Evolutionary conservation across 257 asterid species (phyloP), one percentile per base, ranked within the genome.

Genomic region (Mitragyna speciosa): DNA sequence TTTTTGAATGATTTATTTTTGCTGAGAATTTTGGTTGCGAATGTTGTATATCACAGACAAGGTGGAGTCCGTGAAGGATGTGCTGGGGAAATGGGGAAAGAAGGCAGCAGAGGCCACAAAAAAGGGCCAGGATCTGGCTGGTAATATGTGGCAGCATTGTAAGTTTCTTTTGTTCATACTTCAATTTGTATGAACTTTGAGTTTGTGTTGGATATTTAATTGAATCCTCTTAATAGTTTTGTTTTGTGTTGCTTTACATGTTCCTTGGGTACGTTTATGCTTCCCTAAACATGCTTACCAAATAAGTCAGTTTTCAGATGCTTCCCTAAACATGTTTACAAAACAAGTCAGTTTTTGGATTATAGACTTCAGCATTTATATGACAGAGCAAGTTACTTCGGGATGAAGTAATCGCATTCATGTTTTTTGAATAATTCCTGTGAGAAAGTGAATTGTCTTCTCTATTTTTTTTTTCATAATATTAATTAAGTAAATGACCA

Each of bases 111-210:
- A 95, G 80, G 94, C 97, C 61, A 85, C 96, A 0, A 92, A 83
- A 84, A 93, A 91, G 89, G 97, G 98, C 59, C 98, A 93, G 89
- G 98, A 93, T 83, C 77, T 95, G 67, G 98, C 98, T 12, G 98
- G 96, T 52, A 95, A 95, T 82, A 93, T 94, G 77, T 95, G 98
- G 98, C 98, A 96, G 89, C 99, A 96, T 84, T 83, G 99, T 96
- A 84, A 89, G 99, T 76, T 69, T 81, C 63, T 63, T 63, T 36
- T 36, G 58, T 80, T 73, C 64, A 80, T 74, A 36, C 51, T 80
- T 59, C 51, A 2, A 3, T 33, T 14, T 72, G 3, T 15, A 28
- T 79, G n/a, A 12, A 26, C 66, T 58, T 58, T 28, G 65, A n/a
- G 24, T 58, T 19, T 52, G 5, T 52, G 20, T 16, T 14, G 4